Base-by-base conservation (phyloP, 768 basidiomycete species). In the Russula olivacea region DNA sequence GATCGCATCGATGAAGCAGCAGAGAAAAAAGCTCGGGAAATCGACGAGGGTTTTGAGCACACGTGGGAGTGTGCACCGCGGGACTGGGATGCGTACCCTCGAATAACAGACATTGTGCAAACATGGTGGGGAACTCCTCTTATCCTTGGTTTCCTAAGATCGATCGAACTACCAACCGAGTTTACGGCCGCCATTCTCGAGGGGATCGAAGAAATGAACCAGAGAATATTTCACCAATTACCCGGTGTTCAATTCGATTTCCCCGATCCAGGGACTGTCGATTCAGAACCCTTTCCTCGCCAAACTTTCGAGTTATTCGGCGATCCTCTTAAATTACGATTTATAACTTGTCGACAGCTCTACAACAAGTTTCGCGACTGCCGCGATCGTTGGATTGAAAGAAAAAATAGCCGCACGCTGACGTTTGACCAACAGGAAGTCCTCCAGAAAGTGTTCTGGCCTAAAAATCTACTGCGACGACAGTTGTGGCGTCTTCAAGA, bases 401-500 rank as follows among this genome's bases (percentile, higher is more conserved):
- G n/a, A n/a, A n/a, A n/a, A n/a, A n/a, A n/a, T n/a, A n/a, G n/a
- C n/a, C n/a, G n/a, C n/a, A n/a, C n/a, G n/a, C n/a, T n/a, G 28
- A 30, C 30, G 5, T 30, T 30, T 30, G 30, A 30, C 30, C 30
- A 30, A 32, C 2, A 1, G 32, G 0, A 32, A 9, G 32, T 32
- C 7, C 32, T 32, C 32, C 32, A 25, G 23, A 15, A 49, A 2
- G 12, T 49, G 25, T 6, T 19, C 10, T 25, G 30, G 17, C 47
- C 38, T 6, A 30, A 61, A 21, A 21, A 15, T 14, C 3, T 53
- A 1, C 2, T 61, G 15, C 52, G 43, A 28, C 40, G 50, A 11
- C 38, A 28, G 45, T 25, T 58, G 19, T 38, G 34, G 28, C 36
- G 36, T 40, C 48, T 38, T 11, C 58, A 58, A 21, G 58, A 58